phyloP scores from a whole-genome alignment of 2,329 filamentous ascomycete genomes.

The Phaeosphaeriaceae sp. region DNA sequence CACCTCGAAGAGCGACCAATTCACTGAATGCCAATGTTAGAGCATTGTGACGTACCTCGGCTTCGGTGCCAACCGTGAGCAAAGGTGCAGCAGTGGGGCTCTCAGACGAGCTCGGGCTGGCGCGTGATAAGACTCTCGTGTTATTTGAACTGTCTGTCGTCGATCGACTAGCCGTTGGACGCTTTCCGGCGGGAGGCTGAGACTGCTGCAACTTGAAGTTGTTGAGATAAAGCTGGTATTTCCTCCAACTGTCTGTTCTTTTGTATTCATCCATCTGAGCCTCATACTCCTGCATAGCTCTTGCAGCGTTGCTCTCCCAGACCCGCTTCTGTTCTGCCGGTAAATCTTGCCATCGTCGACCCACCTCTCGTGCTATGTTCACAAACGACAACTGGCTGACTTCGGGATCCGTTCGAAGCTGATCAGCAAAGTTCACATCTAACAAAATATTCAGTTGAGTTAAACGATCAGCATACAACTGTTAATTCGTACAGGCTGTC shows the following conservation, averaged over 20 bases:
- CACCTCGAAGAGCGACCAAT: slow-evolving; percentile 37
- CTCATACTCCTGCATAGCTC: slow-evolving; percentile 48
- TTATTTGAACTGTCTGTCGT: slow-evolving; percentile 31
- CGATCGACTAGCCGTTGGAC: slow-evolving; percentile 27
- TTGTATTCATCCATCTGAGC: slow-evolving; percentile 50
- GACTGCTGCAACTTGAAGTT: slow-evolving; percentile 43
- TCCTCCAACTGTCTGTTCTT: slow-evolving; percentile 45
- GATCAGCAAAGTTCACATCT: slow-evolving; percentile 52
- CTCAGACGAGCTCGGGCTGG: slow-evolving; percentile 39
- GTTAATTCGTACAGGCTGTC: slow-evolving; percentile 44
- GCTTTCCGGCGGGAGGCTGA: slow-evolving; percentile 21
- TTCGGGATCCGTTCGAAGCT: slow-evolving; percentile 45
- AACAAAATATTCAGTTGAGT: slow-evolving; percentile 12
- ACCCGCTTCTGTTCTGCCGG: slow-evolving; percentile 44
- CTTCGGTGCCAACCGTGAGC: slow-evolving; percentile 22
- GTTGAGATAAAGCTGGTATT: slow-evolving; percentile 45
- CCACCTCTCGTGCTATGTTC: slow-evolving; percentile 48
- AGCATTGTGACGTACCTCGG: slow-evolving; percentile 43
- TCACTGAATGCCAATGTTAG: slow-evolving; percentile 46
- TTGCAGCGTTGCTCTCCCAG: slow-evolving; percentile 48
- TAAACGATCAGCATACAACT: neutral
- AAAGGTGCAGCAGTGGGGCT: slow-evolving; percentile 35
- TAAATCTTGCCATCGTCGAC: slow-evolving; percentile 47
- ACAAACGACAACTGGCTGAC: slow-evolving; percentile 47
- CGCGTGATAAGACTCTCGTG: slow-evolving; percentile 28